These are phyloP conservation scores for Actinomucor elegans DNA, from an alignment of 371 early-diverging fungal species.

Conservation along the genomic window DNA sequence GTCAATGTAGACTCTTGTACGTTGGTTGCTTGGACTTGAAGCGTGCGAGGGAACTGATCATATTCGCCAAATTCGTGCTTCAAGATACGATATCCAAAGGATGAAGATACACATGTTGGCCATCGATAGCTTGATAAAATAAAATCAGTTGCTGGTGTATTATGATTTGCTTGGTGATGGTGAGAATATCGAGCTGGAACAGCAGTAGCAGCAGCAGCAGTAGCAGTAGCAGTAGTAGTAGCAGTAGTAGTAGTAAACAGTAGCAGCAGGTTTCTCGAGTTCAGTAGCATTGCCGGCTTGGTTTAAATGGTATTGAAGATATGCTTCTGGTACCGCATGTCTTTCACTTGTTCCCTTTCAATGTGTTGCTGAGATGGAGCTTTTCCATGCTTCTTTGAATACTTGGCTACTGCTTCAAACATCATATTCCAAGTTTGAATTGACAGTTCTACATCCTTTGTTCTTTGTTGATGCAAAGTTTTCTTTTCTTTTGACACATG, in stretches of 20 bases:
- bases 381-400: slow-evolving; percentile 16
- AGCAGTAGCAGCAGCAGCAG: slow-evolving; percentile 25
- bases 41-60: slow-evolving; percentile 54
- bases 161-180: slow-evolving; percentile 23
- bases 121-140: slow-evolving; percentile 87
- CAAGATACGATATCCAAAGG: slow-evolving; percentile 88
- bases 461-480: slow-evolving; percentile 6
- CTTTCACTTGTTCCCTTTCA: slow-evolving; percentile 33
- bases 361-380: slow-evolving; percentile 22
- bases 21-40: slow-evolving; percentile 57
- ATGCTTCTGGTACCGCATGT: slow-evolving; percentile 34
- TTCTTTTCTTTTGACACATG: slow-evolving; percentile 13
- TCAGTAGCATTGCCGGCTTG: slow-evolving; percentile 12
- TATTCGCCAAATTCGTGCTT: slow-evolving; percentile 75
- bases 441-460: slow-evolving; percentile 29
- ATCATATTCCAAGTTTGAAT: slow-evolving; percentile 31
- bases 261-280: slow-evolving; percentile 20
- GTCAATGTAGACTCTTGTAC: slow-evolving; percentile 85
- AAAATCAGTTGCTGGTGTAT: slow-evolving; percentile 31
- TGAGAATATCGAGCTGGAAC: neutral
- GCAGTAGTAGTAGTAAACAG: slow-evolving; percentile 56
- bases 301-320: slow-evolving; percentile 28
- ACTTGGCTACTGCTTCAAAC: slow-evolving; percentile 25
- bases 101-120: slow-evolving; percentile 90
- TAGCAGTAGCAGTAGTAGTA: slow-evolving; percentile 34